These are phyloP conservation scores for Suillus americanus DNA, from an alignment of 768 basidiomycete species.

Conservation along the genomic window DNA sequence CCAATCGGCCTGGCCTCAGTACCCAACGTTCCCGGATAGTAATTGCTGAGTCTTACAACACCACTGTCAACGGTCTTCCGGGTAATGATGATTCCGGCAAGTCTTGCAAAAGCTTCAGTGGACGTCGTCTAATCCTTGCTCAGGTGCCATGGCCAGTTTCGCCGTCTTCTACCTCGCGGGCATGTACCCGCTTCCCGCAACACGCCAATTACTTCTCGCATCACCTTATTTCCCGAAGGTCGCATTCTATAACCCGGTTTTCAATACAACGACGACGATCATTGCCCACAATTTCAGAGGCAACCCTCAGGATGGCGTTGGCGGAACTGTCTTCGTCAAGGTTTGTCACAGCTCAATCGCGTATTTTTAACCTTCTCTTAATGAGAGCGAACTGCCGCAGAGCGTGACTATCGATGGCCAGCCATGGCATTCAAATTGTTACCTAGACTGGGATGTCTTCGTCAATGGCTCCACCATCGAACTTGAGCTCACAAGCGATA, in stretches of 20 bases:
- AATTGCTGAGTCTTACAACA: constrained; percentile 58
- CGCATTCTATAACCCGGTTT: constrained; percentile 59
- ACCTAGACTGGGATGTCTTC: constrained; percentile 67
- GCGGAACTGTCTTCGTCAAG: constrained; percentile 58
- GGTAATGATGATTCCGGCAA: constrained; percentile 59
- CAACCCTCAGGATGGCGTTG: constrained; percentile 50
- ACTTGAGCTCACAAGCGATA: constrained; percentile 53
- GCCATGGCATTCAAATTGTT: constrained; percentile 63
- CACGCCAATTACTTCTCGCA: constrained; percentile 55
- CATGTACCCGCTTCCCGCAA: constrained; percentile 63
- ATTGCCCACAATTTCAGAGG: constrained; percentile 47
- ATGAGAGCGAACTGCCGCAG: constrained; percentile 26
- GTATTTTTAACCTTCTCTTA: background rate
- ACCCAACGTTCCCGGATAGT: constrained; percentile 55
- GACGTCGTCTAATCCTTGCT: background rate
- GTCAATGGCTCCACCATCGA: constrained; percentile 50
- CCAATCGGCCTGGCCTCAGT: constrained; percentile 56
- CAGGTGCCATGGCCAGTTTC: constrained; percentile 62
- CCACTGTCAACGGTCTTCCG: constrained; percentile 54
- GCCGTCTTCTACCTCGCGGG: constrained; percentile 58
- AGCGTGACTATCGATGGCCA: constrained; percentile 57
- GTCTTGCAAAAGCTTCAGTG: background rate
- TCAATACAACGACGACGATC: constrained; percentile 59
- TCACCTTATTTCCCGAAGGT: constrained; percentile 63
- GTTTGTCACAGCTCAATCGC: constrained; percentile 27